Evolutionary conservation across 148 eudicot species (phyloP), one percentile per base, ranked within the genome.

Genomic region (Nyssa sinensis): DNA sequence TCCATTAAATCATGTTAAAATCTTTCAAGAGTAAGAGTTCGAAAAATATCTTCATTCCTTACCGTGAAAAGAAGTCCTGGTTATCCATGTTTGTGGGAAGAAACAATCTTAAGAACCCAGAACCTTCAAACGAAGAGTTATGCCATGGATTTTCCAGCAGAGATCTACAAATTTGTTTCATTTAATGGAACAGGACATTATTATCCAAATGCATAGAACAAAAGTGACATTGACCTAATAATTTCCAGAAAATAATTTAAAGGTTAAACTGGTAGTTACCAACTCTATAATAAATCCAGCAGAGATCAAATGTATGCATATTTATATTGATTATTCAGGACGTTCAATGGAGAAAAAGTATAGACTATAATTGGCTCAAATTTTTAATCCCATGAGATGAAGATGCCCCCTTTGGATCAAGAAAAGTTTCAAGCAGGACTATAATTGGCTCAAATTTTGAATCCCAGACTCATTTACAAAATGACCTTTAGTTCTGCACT

Each of bases 131-230:
- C 73, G 90, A 78, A 11, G 99, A 93, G 81, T 96, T 96, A 81
- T 96, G 97, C 99, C 99, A 96, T 47, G 98, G 99, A 69, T 93
- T 96, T 81, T 96, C 99, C 82, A 96, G 71, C 62, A 88, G 82
- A 68, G 89, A 80, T 74, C 99, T 96, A 84, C 77, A 82, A 69
- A 79, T 51, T 80, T 39, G 17, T 61, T n/a, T 60, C 27, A 70
- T 59, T 24, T 53, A 61, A 47, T 17, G 31, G 6, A 70, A 64
- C 30, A n/a, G 10, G 39, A 29, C 39, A 17, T 27, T 37, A 34
- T 41, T 0, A 14, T 63, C 19, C 61, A 72, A 68, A 53, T 44
- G 47, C 71, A 61, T 29, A 49, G 44, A 37, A 37, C 31, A 69
- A 29, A n/a, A 70, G 32, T 41, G 62, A 47, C 62, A 75, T 34